phyloP scores from a whole-genome alignment of 352 stramenopile species.

The Phytophthora cactorum region DNA sequence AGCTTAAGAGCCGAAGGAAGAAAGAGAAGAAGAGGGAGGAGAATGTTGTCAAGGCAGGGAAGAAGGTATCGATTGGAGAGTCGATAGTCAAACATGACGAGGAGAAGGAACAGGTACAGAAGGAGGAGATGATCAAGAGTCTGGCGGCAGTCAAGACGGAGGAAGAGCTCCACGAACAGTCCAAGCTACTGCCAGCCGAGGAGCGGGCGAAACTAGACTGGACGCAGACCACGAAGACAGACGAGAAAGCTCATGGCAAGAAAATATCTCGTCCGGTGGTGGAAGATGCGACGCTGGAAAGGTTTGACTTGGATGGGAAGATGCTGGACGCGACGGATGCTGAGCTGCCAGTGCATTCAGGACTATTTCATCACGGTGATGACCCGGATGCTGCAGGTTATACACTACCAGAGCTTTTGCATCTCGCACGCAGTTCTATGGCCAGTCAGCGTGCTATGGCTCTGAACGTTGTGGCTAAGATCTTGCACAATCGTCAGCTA shows the following conservation, averaged over 20 bases:
- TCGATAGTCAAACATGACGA: constrained; percentile 21
- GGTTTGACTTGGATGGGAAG: constrained; percentile 74
- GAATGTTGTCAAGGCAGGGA: constrained; percentile 2
- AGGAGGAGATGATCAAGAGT: constrained; percentile 43
- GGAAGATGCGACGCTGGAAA: constrained; percentile 50
- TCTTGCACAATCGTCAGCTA: constrained; percentile 53
- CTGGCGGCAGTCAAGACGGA: constrained; percentile 68
- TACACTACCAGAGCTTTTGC: constrained; percentile 73
- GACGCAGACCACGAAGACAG: constrained; percentile 49
- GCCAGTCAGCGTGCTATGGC: constrained; percentile 76
- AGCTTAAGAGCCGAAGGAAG: constrained; percentile 55
- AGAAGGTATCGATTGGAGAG: constrained; percentile 27
- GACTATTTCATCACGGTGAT: constrained; percentile 83
- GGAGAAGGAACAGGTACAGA: constrained; percentile 11
- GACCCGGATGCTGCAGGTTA: constrained; percentile 76
- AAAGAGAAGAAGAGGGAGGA: constrained; percentile 8
- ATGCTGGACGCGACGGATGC: constrained; percentile 27
- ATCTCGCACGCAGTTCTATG: constrained; percentile 75
- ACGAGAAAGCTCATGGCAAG: constrained; percentile 14
- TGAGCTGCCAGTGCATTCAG: constrained; percentile 54
- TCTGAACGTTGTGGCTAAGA: constrained; percentile 65
- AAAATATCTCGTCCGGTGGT: constrained; percentile 16
- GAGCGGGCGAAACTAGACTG: constrained; percentile 82
- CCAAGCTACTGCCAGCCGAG: constrained; percentile 57
- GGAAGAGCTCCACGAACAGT: constrained; percentile 57